Conservation (phyloP, 2,329 filamentous ascomycete genomes). For the Cercospora sp. region DNA sequence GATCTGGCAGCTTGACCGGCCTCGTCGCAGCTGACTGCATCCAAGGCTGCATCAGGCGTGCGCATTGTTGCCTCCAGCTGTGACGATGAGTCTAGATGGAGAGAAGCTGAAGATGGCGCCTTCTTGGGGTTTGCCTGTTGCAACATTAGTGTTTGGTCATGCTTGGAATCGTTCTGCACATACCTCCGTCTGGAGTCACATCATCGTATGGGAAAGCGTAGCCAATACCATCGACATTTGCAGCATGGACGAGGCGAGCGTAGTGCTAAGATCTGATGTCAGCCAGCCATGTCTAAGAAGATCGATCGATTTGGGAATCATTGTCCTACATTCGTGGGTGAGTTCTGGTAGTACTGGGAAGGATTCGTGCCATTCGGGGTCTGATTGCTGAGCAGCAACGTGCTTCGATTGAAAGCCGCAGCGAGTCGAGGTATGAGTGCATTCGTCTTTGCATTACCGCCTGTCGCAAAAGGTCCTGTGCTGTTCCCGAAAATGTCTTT, state of each 20-base stretch:
- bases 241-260: constrained; percentile 38
- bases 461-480: constrained; percentile 59
- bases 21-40: not conserved
- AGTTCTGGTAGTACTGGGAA: constrained; percentile 35
- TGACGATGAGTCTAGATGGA: constrained; percentile 33
- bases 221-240: constrained; percentile 59
- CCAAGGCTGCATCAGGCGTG: constrained; percentile 16
- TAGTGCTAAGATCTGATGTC: constrained; percentile 33
- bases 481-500: constrained; percentile 68
- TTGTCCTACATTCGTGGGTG: constrained; percentile 36
- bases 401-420: constrained; percentile 74
- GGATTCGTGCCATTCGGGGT: constrained; percentile 39
- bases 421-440: constrained; percentile 72
- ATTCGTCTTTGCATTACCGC: constrained; percentile 47
- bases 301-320: not conserved
- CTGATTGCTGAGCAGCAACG: constrained; percentile 54
- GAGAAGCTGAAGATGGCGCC: constrained; percentile 37
- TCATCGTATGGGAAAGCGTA: constrained; percentile 71
- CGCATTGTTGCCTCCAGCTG: constrained; percentile 37
- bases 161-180: constrained; percentile 30
- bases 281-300: constrained; percentile 14
- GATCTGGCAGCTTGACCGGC: not conserved
- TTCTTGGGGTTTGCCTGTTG: constrained; percentile 33
- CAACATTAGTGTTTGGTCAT: constrained; percentile 7
- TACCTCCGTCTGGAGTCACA: constrained; percentile 59